A percentile compares a stretch with the other conserved stretches of the same genome.
phyloP scores from a whole-genome alignment of 371 early-diverging fungal species.

The Ordospora pajunii region DNA sequence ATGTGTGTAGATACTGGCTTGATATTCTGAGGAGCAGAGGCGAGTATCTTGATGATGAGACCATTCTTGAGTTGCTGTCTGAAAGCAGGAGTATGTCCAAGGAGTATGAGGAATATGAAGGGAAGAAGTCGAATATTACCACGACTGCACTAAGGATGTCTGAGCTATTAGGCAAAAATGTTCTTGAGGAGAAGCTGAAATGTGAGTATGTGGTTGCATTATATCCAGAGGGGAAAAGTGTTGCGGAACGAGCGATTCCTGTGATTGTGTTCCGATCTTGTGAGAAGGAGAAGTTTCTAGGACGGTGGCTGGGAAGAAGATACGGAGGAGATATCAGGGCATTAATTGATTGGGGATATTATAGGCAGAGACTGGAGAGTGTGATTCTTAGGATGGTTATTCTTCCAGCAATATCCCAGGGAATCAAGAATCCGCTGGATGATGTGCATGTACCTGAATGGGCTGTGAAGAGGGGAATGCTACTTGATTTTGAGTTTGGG shows the following conservation, averaged over 20 bases:
- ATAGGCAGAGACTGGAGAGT: slow-evolving; percentile 81
- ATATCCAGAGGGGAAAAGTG: slow-evolving; percentile 74
- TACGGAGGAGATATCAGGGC: slow-evolving; percentile 71
- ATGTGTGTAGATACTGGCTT: slow-evolving; percentile 83
- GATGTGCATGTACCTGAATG: slow-evolving; percentile 80
- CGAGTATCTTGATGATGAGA: slow-evolving; percentile 70
- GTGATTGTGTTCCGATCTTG: slow-evolving; percentile 84
- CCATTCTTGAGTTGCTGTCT: slow-evolving; percentile 87
- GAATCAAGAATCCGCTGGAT: slow-evolving; percentile 78
- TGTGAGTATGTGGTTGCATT: slow-evolving; percentile 87
- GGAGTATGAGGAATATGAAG: slow-evolving; percentile 74
- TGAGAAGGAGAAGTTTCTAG: slow-evolving; percentile 70
- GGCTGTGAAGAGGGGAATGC: slow-evolving; percentile 53
- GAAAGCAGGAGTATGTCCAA: slow-evolving; percentile 94
- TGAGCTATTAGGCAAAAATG: slow-evolving; percentile 83
- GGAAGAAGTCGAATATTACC: slow-evolving; percentile 80
- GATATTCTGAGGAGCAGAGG: slow-evolving; percentile 78
- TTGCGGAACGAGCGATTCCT: slow-evolving; percentile 89
- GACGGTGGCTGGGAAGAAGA: slow-evolving; percentile 72
- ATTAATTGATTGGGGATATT: slow-evolving; percentile 96
- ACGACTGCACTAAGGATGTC: slow-evolving; percentile 85
- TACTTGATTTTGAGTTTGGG: neutral
- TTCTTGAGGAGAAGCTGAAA: slow-evolving; percentile 87
- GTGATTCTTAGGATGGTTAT: slow-evolving; percentile 91
- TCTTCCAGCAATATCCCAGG: slow-evolving; percentile 94